phyloP scores from a whole-genome alignment of 208 protist genomes.

The Polymyxa betae region DNA sequence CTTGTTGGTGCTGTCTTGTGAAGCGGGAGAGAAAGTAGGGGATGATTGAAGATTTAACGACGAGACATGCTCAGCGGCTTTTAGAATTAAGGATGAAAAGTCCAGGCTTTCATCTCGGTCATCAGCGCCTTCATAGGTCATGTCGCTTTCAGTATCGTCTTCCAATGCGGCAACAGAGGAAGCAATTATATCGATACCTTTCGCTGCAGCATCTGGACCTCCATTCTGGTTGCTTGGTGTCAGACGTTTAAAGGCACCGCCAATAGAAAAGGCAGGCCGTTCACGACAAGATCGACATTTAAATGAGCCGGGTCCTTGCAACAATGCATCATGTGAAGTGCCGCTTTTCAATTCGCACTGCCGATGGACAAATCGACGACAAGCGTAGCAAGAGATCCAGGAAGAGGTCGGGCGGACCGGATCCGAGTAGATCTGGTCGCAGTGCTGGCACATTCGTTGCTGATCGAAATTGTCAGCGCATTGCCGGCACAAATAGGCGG shows the following conservation, averaged over 20 bases:
- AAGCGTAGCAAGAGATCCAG: background rate
- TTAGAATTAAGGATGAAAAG: background rate
- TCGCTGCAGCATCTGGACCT: background rate
- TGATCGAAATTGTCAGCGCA: background rate
- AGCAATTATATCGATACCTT: background rate
- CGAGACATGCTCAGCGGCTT: background rate
- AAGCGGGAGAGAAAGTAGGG: background rate
- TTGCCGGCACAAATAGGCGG: background rate
- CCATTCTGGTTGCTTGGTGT: background rate
- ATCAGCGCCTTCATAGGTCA: background rate
- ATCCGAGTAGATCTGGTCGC: background rate
- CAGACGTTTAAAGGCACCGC: background rate
- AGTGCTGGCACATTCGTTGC: background rate
- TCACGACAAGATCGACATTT: background rate
- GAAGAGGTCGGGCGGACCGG: background rate
- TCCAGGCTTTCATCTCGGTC: too few relatives aligned
- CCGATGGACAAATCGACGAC: background rate
- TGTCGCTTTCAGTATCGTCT: background rate
- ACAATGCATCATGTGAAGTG: background rate
- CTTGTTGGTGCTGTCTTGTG: background rate
- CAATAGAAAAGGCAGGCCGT: too few relatives aligned
- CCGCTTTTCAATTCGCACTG: background rate
- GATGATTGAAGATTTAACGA: background rate
- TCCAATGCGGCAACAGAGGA: background rate
- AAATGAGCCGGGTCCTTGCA: background rate